phyloP scores from a whole-genome alignment of 257 asterid genomes.

The Solanum chilense region DNA sequence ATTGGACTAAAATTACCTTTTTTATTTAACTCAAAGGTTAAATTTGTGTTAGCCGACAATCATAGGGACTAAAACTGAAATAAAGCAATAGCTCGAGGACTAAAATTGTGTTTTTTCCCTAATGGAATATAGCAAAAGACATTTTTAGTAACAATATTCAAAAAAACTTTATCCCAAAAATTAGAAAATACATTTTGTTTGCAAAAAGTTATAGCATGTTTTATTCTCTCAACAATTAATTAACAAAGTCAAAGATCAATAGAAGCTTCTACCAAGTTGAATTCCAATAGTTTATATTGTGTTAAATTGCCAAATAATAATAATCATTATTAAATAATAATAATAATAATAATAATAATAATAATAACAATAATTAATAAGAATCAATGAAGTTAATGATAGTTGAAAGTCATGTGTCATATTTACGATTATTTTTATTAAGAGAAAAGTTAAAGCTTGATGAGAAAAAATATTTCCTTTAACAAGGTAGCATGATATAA shows the following conservation, averaged over 20 bases:
- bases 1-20: background rate
- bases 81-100: background rate
- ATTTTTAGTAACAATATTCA: too few species aligned
- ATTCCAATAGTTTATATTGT: background rate
- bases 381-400: background rate
- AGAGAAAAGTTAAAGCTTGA: background rate
- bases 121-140: background rate
- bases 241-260: background rate
- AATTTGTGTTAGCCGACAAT: background rate
- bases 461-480: background rate
- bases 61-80: background rate
- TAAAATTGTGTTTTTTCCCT: background rate
- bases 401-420: background rate
- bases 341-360: background rate
- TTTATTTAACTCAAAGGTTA: background rate
- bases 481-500: too few species aligned
- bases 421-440: too few species aligned
- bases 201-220: background rate
- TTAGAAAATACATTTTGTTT: background rate
- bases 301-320: background rate
- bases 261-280: background rate
- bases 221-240: background rate
- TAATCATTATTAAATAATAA: background rate
- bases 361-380: background rate
- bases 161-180: background rate